A percentile compares a stretch with the other conserved stretches of the same genome.
These are phyloP conservation scores for Cadophora luteo-olivacea DNA, from an alignment of 2,329 filamentous ascomycete genomes.

Conservation along the genomic window DNA sequence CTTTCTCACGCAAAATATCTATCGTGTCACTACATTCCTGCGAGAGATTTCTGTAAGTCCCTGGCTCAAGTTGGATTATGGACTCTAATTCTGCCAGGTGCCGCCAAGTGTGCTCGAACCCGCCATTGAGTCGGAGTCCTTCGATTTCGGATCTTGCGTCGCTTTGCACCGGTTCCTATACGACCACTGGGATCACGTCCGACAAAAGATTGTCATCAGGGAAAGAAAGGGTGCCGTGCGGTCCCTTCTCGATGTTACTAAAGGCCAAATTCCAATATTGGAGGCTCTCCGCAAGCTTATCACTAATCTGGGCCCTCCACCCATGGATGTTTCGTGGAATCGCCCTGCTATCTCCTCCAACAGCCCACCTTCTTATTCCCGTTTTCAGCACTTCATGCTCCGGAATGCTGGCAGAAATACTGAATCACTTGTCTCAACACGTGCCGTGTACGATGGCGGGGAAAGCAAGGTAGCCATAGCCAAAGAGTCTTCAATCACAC, in stretches of 20 bases:
- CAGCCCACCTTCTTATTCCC: constrained; percentile 67
- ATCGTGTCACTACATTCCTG: constrained; percentile 69
- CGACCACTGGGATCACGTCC: constrained; percentile 74
- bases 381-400: constrained; percentile 77
- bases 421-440: constrained; percentile 67
- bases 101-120: constrained; percentile 56
- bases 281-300: constrained; percentile 68
- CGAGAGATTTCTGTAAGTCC: constrained; percentile 69
- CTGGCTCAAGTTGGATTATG: background rate
- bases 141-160: constrained; percentile 75
- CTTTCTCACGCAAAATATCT: constrained; percentile 72
- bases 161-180: constrained; percentile 73
- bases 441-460: constrained; percentile 73
- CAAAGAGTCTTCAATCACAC: background rate
- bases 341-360: constrained; percentile 69
- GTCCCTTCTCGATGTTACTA: constrained; percentile 59
- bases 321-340: constrained; percentile 73
- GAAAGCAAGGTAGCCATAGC: constrained; percentile 63
- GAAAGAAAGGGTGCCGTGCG: constrained; percentile 64
- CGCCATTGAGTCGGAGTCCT: constrained; percentile 55
- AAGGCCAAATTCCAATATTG: constrained; percentile 61
- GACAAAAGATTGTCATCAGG: constrained; percentile 66
- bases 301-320: constrained; percentile 70
- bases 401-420: constrained; percentile 70
- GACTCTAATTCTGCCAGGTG: constrained; percentile 46